Conservation (phyloP, 2,329 filamentous ascomycete species). For the Hymenotorrendiella dingleyae region DNA sequence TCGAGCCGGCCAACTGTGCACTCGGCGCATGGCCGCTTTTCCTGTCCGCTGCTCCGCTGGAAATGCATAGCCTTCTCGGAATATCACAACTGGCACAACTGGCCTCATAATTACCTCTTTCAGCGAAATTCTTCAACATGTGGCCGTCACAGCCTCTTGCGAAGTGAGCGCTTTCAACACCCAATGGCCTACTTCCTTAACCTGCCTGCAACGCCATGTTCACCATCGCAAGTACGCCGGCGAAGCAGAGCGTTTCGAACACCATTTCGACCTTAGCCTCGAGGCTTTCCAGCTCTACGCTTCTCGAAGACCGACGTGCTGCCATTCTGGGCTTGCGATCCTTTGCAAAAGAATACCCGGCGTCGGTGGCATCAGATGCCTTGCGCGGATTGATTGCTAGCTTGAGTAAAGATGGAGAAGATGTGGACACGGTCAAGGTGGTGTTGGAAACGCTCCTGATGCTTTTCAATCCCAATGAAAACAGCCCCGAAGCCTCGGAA, state of each 20-base stretch:
- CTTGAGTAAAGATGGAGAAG: constrained; percentile 80
- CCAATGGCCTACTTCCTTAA: constrained; percentile 15
- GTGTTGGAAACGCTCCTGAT: constrained; percentile 92
- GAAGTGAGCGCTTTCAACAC: too few species aligned
- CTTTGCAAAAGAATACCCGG: constrained; percentile 94
- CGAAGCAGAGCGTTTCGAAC: constrained; percentile 91
- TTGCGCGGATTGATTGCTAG: constrained; percentile 81
- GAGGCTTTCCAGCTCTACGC: constrained; percentile 79
- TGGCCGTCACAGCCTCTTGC: too few species aligned
- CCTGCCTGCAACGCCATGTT: constrained; percentile 44
- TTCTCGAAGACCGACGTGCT: constrained; percentile 89
- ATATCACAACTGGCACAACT: too few species aligned
- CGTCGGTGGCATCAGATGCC: constrained; percentile 91
- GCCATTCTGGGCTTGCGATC: constrained; percentile 89
- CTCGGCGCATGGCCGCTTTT: too few species aligned
- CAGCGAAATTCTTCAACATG: too few species aligned
- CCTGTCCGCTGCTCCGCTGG: too few species aligned
- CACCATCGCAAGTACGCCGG: constrained; percentile 66
- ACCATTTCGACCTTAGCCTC: constrained; percentile 88
- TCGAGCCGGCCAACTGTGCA: too few species aligned
- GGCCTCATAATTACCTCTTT: too few species aligned
- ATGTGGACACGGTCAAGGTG: constrained; percentile 93
- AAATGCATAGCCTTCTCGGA: too few species aligned
- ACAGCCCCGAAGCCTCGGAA: constrained; percentile 86
- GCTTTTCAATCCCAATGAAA: constrained; percentile 70